Percentiles rank a stretch among this genome's conserved stretches.
phyloP scores from a whole-genome alignment of 192 early-diverging fungal genomes.

The Glomus cerebriforme region DNA sequence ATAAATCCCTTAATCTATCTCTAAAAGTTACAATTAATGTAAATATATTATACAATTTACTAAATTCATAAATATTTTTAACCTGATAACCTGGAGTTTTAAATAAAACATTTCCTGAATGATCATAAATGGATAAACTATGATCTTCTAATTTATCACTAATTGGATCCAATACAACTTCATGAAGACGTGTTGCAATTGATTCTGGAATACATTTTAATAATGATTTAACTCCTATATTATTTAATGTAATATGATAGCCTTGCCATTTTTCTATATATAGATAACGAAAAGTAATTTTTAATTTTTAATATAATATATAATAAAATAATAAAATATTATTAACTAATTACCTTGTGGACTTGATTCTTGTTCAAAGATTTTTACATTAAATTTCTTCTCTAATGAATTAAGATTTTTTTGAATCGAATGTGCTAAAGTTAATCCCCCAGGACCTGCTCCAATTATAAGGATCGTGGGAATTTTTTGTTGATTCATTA shows the following conservation, averaged over 20 bases:
- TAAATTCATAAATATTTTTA: conserved; percentile 1
- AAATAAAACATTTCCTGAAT: background rate
- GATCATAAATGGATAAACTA: background rate
- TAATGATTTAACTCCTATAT: background rate
- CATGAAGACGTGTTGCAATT: background rate
- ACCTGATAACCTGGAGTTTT: background rate
- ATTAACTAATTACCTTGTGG: conserved; percentile 10
- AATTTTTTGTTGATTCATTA: background rate
- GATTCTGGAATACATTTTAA: background rate
- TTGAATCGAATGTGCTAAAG: background rate
- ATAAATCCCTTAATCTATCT: conserved; percentile 7
- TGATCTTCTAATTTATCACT: background rate
- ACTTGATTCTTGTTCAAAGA: conserved; percentile 5
- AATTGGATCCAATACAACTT: background rate
- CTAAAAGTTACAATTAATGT: background rate
- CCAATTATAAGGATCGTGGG: conserved; percentile 4
- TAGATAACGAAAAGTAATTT: background rate
- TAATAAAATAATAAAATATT: too few relatives aligned
- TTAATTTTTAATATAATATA: too few relatives aligned
- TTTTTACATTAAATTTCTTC: conserved; percentile 16
- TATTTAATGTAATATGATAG: background rate
- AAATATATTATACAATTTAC: background rate
- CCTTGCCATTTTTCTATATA: conserved; percentile 8
- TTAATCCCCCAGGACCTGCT: conserved; percentile 3
- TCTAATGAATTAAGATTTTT: conserved; percentile 2